Conservation (phyloP, 2,329 filamentous ascomycete species). For the Pestalotiopsis sp. region DNA sequence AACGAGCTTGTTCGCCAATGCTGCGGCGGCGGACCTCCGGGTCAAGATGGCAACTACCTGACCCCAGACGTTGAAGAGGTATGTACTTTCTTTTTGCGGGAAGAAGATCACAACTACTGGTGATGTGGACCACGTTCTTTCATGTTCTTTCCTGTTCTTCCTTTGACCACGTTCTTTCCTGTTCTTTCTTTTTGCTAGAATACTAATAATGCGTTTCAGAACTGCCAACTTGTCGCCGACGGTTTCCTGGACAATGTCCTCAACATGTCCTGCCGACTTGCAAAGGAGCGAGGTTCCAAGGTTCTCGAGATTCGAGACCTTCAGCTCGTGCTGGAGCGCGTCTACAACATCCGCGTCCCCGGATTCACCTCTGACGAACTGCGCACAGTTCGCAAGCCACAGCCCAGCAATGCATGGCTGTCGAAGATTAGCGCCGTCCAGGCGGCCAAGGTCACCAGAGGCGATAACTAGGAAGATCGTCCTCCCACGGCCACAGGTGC, state of each 20-base stretch:
- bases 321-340: conserved; percentile 78
- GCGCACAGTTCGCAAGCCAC: conserved; percentile 89
- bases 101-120: no score
- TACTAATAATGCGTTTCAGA: conserved; percentile 41
- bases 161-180: no score
- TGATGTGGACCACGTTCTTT: no score
- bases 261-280: conserved; percentile 81
- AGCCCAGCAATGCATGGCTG: conserved; percentile 86
- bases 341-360: conserved; percentile 89
- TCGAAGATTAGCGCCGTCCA: conserved; percentile 97
- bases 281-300: conserved; percentile 88
- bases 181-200: no score
- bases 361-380: conserved; percentile 94
- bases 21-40: conserved; percentile 74
- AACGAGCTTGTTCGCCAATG: conserved; percentile 95
- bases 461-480: conserved; percentile 41
- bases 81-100: conserved; percentile 30
- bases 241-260: conserved; percentile 94
- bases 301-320: conserved; percentile 87
- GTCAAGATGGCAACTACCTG: conserved; percentile 73
- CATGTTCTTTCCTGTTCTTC: no score
- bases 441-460: conserved; percentile 79
- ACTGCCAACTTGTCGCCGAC: conserved; percentile 88
- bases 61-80: conserved; percentile 97
- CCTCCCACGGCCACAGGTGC: not conserved